A percentile compares a stretch with the other conserved stretches of the same genome.
Evolutionary conservation across 345 rosid species (phyloP).

Genomic region (Euclidium syriacum): DNA sequence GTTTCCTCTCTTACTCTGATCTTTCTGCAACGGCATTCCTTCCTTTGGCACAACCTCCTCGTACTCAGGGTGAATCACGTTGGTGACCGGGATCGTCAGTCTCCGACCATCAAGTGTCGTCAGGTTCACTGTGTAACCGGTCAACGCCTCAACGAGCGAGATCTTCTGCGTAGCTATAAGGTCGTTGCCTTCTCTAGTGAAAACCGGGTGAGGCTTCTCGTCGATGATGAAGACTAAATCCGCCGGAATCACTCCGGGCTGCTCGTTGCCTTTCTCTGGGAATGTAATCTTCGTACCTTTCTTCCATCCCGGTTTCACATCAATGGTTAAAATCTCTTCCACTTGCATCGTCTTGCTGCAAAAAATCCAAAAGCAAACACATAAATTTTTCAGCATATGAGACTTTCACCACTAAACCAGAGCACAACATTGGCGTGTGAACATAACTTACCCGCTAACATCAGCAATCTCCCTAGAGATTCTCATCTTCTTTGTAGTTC

Average conservation of each 20-base stretch:
- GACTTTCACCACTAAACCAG: neutral
- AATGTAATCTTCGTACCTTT: slow-evolving; percentile 53
- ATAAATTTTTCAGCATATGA: neutral
- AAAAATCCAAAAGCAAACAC: neutral
- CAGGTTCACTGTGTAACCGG: slow-evolving; percentile 41
- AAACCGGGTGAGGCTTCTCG: slow-evolving; percentile 59
- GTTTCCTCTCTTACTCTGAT: slow-evolving; percentile 47
- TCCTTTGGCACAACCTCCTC: slow-evolving; percentile 47
- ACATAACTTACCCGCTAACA: slow-evolving; percentile 44
- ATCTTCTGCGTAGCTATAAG: slow-evolving; percentile 38
- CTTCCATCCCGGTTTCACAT: slow-evolving; percentile 54
- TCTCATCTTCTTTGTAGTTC: slow-evolving; percentile 56
- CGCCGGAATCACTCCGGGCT: slow-evolving; percentile 37
- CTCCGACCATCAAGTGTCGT: slow-evolving; percentile 55
- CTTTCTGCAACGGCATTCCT: slow-evolving; percentile 63
- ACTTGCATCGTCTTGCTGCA: slow-evolving; percentile 43
- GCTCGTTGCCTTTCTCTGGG: slow-evolving; percentile 51
- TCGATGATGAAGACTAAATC: slow-evolving; percentile 53
- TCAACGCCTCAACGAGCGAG: slow-evolving; percentile 53
- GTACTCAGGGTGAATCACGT: slow-evolving; percentile 44
- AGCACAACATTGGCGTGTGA: too few species aligned
- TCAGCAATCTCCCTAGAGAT: slow-evolving; percentile 55
- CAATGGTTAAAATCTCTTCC: slow-evolving; percentile 45
- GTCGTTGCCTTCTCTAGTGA: slow-evolving; percentile 55
- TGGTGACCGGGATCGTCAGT: slow-evolving; percentile 38